phyloP scores from a whole-genome alignment of 2,329 filamentous ascomycete genomes.

The Diaporthe amygdali region DNA sequence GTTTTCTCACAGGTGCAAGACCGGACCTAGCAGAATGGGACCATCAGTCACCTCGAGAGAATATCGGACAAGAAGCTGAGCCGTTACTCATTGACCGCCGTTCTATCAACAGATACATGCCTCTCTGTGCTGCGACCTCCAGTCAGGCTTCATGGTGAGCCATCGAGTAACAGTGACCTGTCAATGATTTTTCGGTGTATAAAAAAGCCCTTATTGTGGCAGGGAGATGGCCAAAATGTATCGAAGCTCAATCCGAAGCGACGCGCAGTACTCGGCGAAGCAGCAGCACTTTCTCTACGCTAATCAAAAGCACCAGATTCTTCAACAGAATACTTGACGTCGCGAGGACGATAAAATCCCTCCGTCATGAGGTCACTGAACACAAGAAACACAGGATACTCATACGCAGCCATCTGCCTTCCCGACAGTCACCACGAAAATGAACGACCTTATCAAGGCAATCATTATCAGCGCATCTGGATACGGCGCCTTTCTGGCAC shows the following conservation, averaged over 20 bases:
- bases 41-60: background rate
- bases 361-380: background rate
- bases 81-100: background rate
- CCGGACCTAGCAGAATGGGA: too few species aligned
- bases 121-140: too few species aligned
- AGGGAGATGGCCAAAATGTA: background rate
- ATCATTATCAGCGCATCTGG: background rate
- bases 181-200: background rate
- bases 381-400: background rate
- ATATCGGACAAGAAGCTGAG: background rate
- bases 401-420: background rate
- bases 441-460: background rate
- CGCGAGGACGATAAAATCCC: background rate
- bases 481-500: background rate
- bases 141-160: background rate
- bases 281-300: background rate
- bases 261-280: background rate
- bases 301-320: background rate
- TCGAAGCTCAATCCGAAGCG: background rate
- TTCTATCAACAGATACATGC: background rate
- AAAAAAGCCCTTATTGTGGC: background rate
- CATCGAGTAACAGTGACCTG: background rate
- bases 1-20: background rate
- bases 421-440: background rate
- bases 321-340: background rate